phyloP scores from a whole-genome alignment of 129 eudicot species.

The Flaveria brownii region DNA sequence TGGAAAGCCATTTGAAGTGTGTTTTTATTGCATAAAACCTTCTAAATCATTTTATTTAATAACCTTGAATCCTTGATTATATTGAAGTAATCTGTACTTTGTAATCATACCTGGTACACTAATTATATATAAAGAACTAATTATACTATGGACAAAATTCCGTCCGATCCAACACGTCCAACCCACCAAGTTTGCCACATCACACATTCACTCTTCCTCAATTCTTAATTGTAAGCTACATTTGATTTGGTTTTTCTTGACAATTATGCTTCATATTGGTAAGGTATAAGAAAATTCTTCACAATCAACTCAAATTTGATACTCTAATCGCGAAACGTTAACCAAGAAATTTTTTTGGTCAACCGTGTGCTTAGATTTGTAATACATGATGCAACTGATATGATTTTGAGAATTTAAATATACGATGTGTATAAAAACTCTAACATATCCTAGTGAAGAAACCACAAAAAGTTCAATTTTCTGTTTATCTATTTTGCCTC shows the following conservation, averaged over 20 bases:
- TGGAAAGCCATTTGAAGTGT: neutral
- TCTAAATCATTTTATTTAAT: neutral
- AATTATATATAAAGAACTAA: neutral
- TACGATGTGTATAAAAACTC: slow-evolving; percentile 1
- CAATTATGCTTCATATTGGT: neutral
- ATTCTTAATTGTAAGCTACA: neutral
- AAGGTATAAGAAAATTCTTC: neutral
- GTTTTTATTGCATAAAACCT: neutral
- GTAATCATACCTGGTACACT: neutral
- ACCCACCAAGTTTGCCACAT: neutral
- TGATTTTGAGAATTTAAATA: neutral
- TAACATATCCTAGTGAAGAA: neutral
- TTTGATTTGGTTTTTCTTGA: neutral
- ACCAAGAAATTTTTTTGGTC: neutral
- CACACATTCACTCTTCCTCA: neutral
- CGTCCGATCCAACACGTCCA: neutral
- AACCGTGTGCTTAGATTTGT: neutral
- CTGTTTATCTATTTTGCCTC: neutral
- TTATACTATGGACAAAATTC: neutral
- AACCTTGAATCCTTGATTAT: neutral
- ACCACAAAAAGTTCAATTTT: neutral
- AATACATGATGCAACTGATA: neutral
- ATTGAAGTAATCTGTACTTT: neutral
- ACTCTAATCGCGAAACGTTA: neutral
- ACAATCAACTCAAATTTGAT: neutral